Evolutionary conservation across 768 basidiomycete species (phyloP), one percentile per base, ranked within the genome.

Genomic region (Rhizopogon sp.): DNA sequence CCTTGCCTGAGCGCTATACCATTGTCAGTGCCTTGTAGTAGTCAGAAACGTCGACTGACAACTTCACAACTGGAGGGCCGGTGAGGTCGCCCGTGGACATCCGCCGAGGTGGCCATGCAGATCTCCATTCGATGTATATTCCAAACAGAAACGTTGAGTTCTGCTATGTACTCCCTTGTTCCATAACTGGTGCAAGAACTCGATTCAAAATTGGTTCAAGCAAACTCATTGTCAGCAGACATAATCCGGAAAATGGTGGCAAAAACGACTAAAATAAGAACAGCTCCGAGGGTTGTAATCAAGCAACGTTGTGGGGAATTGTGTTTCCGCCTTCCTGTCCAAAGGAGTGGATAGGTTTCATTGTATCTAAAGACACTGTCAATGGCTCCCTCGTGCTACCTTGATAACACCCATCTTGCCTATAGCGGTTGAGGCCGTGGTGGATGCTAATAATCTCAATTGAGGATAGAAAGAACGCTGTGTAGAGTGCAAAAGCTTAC

Each of bases 61-160:
- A 64, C 64, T 50, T 70, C 60, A 11, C 67, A 69, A 16, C n/a
- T 52, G 20, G 17, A 60, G 1, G 67, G 66, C 3, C 58, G 8
- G 44, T 59, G 35, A 0, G 58, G 44, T 6, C 55, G 6, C 5
- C 68, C 68, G 22, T 66, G 64, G 1, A 70, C 45, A 11, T 59
- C 58, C 2, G 64, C 54, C 0, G 64, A 56, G 0, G 62, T 69
- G 0, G 45, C 53, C 49, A 39, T 62, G 58, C 68, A 69, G 0
- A 64, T 65, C 4, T 59, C 58, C n/a, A 65, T 11, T 7, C 58
- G 59, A 37, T 60, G 59, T 39, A 40, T 50, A 6, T 41, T 39
- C 54, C 67, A 64, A 5, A 67, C 69, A 22, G 72, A 43, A 39
- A 70, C 72, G 47, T 60, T 60, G 2, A 72, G 54, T 3, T 56